Evolutionary conservation across 2,329 filamentous ascomycete genomes (phyloP).

Genomic region (Arthrobotrys sphaeroides): DNA sequence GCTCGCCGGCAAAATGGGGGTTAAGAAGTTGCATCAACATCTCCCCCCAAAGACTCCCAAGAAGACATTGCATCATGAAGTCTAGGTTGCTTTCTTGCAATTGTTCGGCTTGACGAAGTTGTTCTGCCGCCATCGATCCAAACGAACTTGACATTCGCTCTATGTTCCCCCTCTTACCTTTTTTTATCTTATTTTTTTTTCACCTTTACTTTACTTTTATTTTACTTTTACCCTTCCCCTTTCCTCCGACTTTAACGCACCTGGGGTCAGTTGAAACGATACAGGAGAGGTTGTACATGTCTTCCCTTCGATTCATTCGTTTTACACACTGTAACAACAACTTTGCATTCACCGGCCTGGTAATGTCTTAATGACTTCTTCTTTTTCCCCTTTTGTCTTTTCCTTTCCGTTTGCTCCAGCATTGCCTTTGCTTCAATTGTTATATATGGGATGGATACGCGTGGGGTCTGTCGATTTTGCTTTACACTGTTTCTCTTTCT

Average conservation of each 20-base stretch:
- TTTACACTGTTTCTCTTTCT: conserved; percentile 12
- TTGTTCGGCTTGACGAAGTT: conserved; percentile 37
- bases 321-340: conserved; percentile 50
- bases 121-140: background rate
- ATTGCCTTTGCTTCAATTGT: conserved; percentile 33
- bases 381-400: background rate
- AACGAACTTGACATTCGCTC: conserved; percentile 30
- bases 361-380: conserved; percentile 51
- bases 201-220: conserved; percentile 9
- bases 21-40: conserved; percentile 57
- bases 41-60: conserved; percentile 55
- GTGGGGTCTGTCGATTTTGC: conserved; percentile 15
- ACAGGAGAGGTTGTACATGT: conserved; percentile 53
- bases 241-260: conserved; percentile 22
- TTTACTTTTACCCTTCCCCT: conserved; percentile 2
- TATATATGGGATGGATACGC: conserved; percentile 39
- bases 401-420: conserved; percentile 19
- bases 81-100: conserved; percentile 53
- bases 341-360: conserved; percentile 43
- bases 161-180: background rate
- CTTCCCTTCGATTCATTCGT: conserved; percentile 26
- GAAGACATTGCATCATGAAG: conserved; percentile 54
- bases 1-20: conserved; percentile 56
- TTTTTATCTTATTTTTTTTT: conserved; percentile 6
- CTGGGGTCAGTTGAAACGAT: conserved; percentile 52